Percentiles rank a stretch among this genome's conserved stretches.
phyloP scores from a whole-genome alignment of 257 asterid species.

The Salvia rosmarinus region DNA sequence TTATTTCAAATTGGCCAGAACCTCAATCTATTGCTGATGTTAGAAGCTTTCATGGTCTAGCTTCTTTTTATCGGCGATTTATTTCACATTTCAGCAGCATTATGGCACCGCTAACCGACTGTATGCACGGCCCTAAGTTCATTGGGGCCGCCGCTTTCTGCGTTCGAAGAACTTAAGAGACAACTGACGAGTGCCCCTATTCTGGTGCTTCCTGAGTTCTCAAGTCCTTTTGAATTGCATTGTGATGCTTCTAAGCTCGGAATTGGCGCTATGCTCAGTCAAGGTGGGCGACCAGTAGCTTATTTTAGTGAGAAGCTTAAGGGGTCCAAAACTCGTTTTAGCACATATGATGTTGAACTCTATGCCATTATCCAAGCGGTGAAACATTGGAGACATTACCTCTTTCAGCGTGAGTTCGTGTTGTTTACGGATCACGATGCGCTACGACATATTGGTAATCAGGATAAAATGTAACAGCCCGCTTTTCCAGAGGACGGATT shows the following conservation, averaged over 20 bases:
- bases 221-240: background rate
- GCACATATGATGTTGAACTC: background rate
- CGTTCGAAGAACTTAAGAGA: background rate
- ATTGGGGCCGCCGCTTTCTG: background rate
- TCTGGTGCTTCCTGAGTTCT: background rate
- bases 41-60: too few species aligned
- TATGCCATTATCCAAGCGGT: background rate
- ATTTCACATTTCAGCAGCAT: too few species aligned
- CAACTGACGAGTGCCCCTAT: background rate
- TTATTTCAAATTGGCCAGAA: background rate
- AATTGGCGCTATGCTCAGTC: background rate
- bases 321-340: background rate
- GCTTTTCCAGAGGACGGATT: too few species aligned
- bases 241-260: slow-evolving; percentile 9
- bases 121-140: background rate
- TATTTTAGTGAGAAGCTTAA: background rate
- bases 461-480: too few species aligned
- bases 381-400: background rate
- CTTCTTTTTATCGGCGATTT: too few species aligned
- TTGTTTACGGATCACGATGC: background rate
- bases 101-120: too few species aligned
- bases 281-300: background rate
- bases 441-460: background rate
- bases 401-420: background rate
- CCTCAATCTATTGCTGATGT: background rate